A percentile compares a stretch with the other conserved stretches of the same genome.
phyloP scores from a whole-genome alignment of 805 yeast species.

The Schizosaccharomyces japonicus region DNA sequence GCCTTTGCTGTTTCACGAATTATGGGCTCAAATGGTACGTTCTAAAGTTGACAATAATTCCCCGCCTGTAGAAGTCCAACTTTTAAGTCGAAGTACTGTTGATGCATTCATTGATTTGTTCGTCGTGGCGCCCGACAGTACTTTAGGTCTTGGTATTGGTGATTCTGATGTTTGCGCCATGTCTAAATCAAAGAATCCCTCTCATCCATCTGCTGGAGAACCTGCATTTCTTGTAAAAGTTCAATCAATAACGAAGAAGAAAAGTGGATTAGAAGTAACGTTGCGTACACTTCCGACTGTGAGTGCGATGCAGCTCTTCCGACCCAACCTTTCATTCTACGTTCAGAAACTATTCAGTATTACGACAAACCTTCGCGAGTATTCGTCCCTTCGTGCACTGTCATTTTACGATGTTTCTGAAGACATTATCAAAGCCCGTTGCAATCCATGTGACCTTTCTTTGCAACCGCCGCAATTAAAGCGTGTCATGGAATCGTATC shows the following conservation, averaged over 20 bases:
- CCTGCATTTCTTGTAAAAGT: constrained; percentile 58
- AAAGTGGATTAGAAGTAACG: constrained; percentile 49
- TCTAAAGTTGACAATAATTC: constrained; percentile 31
- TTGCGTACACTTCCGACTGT: constrained; percentile 32
- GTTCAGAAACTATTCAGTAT: constrained; percentile 55
- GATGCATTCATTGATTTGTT: constrained; percentile 76
- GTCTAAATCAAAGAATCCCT: constrained; percentile 2
- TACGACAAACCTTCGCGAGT: constrained; percentile 87
- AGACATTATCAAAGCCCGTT: constrained; percentile 41
- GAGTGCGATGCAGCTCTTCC: constrained; percentile 28
- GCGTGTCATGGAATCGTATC: constrained; percentile 16
- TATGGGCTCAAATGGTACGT: constrained; percentile 77
- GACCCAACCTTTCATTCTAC: constrained; percentile 38
- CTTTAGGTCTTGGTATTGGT: constrained; percentile 30
- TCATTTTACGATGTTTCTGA: constrained; percentile 53
- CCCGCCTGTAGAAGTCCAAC: constrained; percentile 27
- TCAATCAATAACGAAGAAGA: constrained; percentile 33
- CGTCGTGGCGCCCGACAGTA: constrained; percentile 33
- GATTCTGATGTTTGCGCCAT: constrained; percentile 45
- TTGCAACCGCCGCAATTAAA: constrained; percentile 13
- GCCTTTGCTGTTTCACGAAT: constrained; percentile 66
- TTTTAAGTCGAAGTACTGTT: constrained; percentile 63
- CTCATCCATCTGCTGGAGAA: constrained; percentile 7
- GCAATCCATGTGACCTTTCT: constrained; percentile 15
- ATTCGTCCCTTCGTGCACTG: constrained; percentile 55